Evolutionary conservation across 2,329 filamentous ascomycete species (phyloP).

Genomic region (Microdochium trichocladiopsis): DNA sequence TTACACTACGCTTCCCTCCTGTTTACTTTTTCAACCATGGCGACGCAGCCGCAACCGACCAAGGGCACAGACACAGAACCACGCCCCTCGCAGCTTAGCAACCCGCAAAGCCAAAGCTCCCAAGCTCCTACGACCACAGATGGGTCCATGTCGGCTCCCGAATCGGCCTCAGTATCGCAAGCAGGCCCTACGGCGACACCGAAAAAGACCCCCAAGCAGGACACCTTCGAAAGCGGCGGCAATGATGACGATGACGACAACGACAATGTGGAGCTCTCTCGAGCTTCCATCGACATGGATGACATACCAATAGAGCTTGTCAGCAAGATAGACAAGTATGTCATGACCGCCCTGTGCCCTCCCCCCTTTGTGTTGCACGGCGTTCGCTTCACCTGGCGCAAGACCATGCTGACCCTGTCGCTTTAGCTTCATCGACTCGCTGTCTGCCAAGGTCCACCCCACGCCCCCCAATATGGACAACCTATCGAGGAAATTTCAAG

Average conservation of each 20-base stretch:
- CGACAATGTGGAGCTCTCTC: conserved; percentile 27
- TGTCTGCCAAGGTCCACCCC: conserved; percentile 80
- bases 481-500: conserved; percentile 83
- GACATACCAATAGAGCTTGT: conserved; percentile 91
- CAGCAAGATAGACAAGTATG: conserved; percentile 78
- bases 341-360: conserved; percentile 2
- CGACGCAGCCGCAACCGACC: background rate
- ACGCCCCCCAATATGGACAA: conserved; percentile 77
- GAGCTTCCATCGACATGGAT: conserved; percentile 66
- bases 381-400: too few species aligned
- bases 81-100: background rate
- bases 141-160: background rate
- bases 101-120: background rate
- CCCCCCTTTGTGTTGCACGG: conserved; percentile 2
- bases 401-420: conserved; percentile 9
- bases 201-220: conserved; percentile 23
- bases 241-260: conserved; percentile 27
- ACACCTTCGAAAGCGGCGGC: conserved; percentile 42
- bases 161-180: background rate
- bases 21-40: too few species aligned
- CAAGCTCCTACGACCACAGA: background rate
- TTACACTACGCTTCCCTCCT: too few species aligned
- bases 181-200: conserved; percentile 2
- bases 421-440: conserved; percentile 77
- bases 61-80: background rate